Conservation (phyloP, 108 stramenopile species). For the Conticribra weissflogii region DNA sequence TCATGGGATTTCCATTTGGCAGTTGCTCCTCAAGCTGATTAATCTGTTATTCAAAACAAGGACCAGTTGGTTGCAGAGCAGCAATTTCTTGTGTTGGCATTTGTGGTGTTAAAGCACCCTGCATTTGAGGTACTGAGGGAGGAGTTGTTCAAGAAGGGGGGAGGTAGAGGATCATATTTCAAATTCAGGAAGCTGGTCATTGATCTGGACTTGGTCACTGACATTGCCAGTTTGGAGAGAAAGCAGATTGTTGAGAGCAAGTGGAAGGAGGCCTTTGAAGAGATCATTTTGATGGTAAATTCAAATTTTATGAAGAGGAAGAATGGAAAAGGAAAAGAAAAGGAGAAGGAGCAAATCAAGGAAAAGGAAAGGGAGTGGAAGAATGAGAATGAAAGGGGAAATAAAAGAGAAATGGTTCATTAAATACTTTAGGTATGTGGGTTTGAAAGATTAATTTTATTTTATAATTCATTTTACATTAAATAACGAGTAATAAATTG, state of each 20-base stretch:
- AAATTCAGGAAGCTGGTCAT: constrained; percentile 65
- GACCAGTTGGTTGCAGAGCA: constrained; percentile 83
- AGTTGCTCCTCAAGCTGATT: constrained; percentile 24
- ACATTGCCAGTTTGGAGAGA: constrained; percentile 66
- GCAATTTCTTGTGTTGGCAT: constrained; percentile 62
- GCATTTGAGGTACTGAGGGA: constrained; percentile 45
- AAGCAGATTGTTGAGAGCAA: constrained; percentile 70
- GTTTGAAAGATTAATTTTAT: too few species aligned
- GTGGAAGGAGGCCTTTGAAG: constrained; percentile 88
- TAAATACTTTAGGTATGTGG: too few species aligned
- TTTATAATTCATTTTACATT: too few species aligned
- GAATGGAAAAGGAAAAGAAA: constrained; percentile 1
- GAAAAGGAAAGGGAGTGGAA: too few species aligned
- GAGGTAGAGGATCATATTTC: constrained; percentile 52
- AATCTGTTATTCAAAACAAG: constrained; percentile 74
- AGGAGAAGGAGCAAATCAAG: too few species aligned
- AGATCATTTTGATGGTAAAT: constrained; percentile 32
- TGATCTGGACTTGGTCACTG: constrained; percentile 58
- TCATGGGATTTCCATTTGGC: constrained; percentile 19
- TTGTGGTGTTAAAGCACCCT: constrained; percentile 60
- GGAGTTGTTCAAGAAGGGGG: constrained; percentile 45
- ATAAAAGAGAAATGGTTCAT: too few species aligned
- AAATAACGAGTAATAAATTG: too few species aligned
- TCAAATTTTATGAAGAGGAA: background rate
- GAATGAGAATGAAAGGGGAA: too few species aligned